Evolutionary conservation across 202 grass and related monocot genomes (phyloP), one percentile per base, ranked within the genome.

Genomic region (Elaeis oleifera): DNA sequence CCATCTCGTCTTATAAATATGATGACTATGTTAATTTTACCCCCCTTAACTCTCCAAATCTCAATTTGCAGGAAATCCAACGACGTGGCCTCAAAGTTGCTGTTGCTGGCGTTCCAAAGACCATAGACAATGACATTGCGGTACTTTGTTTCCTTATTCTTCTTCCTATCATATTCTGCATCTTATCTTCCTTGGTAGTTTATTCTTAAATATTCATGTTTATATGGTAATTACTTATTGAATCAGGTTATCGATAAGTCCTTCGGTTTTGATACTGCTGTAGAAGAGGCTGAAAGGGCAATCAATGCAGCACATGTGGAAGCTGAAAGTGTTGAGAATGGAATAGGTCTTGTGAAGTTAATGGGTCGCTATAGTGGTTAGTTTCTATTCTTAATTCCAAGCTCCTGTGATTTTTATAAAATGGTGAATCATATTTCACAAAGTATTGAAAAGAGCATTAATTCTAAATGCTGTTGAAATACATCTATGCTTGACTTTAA

Each of bases 301-400:
- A 99, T 99, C 59, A 84, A 89, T 74, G 94, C 94, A 72, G 94
- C 85, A 60, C 94, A 99, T 68, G 94, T 99, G 6, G 94, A 99
- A 71, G 75, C 94, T 74, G 80, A 87, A 39, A 99, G 94, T 77
- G 81, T 81, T 61, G 94, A 99, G 73, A 89, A 99, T 53, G 94
- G 94, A 56, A 92, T 99, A 54, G 94, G 94, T 69, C 61, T 92
- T 9, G 94, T 99, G 51, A 99, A 99, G 71, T 65, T 99, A 52
- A 99, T 99, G 94, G 94, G 94, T 56, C 94, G 94, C 54, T 83
- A 99, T 25, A 99, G 94, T 18, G 94, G 94, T 99, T 79, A 50
- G 88, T 71, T 56, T 60, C 63, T 72, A 18, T 51, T 61, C 31
- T 36, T 54, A 16, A 19, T 70, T 54, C 61, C 52, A 36, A 61